Evolutionary conservation across 2,329 filamentous ascomycete species (phyloP), one percentile per base, ranked within the genome.

Genomic region (Gremmenia infestans): DNA sequence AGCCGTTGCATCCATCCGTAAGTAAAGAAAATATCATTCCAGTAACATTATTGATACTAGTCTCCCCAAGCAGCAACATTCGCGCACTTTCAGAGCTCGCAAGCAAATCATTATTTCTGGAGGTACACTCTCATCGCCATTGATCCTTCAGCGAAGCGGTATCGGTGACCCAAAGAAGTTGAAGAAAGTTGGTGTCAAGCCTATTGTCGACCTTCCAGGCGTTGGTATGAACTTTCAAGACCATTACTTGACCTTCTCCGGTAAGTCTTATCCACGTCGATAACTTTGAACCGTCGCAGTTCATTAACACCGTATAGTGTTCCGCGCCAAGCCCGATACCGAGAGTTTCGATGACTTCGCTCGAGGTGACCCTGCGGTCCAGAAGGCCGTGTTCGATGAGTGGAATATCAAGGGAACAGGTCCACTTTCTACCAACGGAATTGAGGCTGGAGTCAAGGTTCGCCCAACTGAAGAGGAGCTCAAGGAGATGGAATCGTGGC

Each of bases 331-430:
- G 43, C 75, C 77, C 1, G 82, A 86, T 5, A 83, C 83, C 0
- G 89, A 93, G 68, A 87, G 83, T 11, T 93, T 93, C 61, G 89
- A 92, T 65, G 88, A 92, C 69, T 92, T 92, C 67, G 79, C 86
- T 8, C 82, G 88, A 49, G 89, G 89, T 42, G 86, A 87, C 37
- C 86, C 87, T 0, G 82, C 86, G 55, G 78, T 85, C 0, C 88
- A 93, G 70, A 87, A 90, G 72, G 72, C 76, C 74, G 70, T 91
- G 7, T 91, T 83, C 58, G 80, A 89, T 1, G 87, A 91, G 69
- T 92, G 88, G 88, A 85, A 89, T 58, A 71, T 85, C 59, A 91
- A 91, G 66, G 89, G 89, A 2, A 92, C 88, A 2, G 89, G 89
- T 0, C 65, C 65, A 49, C 65, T 68, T 36, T 61, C 64, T 14